Evolutionary conservation across 2,329 filamentous ascomycete genomes (phyloP), one percentile per base, ranked within the genome.

Genomic region (Arthrinium puccinioides): DNA sequence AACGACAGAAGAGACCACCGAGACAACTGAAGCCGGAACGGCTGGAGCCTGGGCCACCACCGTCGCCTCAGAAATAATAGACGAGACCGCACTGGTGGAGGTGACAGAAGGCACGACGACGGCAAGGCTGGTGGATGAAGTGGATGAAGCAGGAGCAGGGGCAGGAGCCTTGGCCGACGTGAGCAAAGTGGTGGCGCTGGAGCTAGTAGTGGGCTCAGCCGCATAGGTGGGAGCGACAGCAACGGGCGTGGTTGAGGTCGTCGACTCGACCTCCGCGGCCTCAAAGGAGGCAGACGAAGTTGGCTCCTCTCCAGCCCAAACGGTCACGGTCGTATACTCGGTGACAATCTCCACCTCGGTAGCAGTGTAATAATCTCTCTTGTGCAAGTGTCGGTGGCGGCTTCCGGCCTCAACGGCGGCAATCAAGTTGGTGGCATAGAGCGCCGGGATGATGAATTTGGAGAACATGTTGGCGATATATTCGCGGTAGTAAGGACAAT

Each of bases 331-430:
- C n/a, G n/a, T n/a, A n/a, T n/a, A n/a, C n/a, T 55, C 52, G 25
- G 53, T 56, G 33, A 52, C 40, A 32, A 56, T 27, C 8, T 53
- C 50, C n/a, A 51, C 50, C 33, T 56, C 54, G 7, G 55, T 57
- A 7, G 43, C 46, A 8, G 45, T 52, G 36, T 45, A 56, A 26
- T 45, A 48, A 2, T 51, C 52, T 19, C 48, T 48, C 48, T 55
- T 53, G 19, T 48, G 50, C 36, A 57, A 53, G 29, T 46, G 18
- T 43, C 53, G 53, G 27, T 49, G 51, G 27, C 56, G 51, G 28
- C 44, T 37, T 32, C 46, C 42, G 15, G 43, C 46, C 30, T 47
- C 53, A 18, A 46, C 41, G 14, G 50, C 54, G 36, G 50, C 49
- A 31, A 48, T 44, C n/a, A 58, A 41, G 14, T 52, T 48, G 37